Conservation (phyloP, 2,329 filamentous ascomycete genomes). For the Penicillium psychrosexuale region DNA sequence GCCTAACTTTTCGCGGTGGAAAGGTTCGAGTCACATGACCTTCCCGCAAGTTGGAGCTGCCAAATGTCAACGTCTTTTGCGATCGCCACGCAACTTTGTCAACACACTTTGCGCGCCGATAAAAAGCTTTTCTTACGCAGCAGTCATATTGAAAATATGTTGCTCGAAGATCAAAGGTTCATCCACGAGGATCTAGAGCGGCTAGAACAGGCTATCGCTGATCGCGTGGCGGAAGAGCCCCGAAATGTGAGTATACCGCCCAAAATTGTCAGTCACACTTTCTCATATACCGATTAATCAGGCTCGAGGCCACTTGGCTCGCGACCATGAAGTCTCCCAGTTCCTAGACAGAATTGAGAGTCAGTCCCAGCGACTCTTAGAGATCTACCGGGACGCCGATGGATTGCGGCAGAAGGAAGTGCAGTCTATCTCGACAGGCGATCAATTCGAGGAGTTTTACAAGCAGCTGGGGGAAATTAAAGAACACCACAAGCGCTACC, state of each 20-base stretch:
- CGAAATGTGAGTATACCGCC: conserved; percentile 64
- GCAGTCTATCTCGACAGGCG: conserved; percentile 76
- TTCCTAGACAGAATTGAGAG: conserved; percentile 84
- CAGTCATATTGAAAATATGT: conserved; percentile 51
- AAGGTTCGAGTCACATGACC: conserved; percentile 21
- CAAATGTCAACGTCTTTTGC: conserved; percentile 10
- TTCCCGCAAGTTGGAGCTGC: conserved; percentile 21
- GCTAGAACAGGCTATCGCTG: conserved; percentile 87
- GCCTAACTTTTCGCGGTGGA: conserved; percentile 24
- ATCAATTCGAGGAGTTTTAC: conserved; percentile 89
- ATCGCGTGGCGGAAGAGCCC: conserved; percentile 84
- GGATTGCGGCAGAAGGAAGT: conserved; percentile 73
- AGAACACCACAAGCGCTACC: conserved; percentile 84
- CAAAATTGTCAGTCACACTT: conserved; percentile 3
- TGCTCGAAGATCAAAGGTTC: conserved; percentile 89
- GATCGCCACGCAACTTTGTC: conserved; percentile 1
- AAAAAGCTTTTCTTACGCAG: not conserved
- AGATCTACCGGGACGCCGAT: conserved; percentile 78
- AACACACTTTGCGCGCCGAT: conserved; percentile 4
- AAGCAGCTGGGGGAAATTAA: conserved; percentile 77
- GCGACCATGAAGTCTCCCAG: conserved; percentile 86
- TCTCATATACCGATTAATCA: conserved; percentile 41
- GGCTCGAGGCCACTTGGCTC: conserved; percentile 83
- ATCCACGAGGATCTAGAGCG: conserved; percentile 96
- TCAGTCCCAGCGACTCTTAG: conserved; percentile 75